phyloP scores from a whole-genome alignment of 2,329 filamentous ascomycete genomes.

The Talaromyces sp. region DNA sequence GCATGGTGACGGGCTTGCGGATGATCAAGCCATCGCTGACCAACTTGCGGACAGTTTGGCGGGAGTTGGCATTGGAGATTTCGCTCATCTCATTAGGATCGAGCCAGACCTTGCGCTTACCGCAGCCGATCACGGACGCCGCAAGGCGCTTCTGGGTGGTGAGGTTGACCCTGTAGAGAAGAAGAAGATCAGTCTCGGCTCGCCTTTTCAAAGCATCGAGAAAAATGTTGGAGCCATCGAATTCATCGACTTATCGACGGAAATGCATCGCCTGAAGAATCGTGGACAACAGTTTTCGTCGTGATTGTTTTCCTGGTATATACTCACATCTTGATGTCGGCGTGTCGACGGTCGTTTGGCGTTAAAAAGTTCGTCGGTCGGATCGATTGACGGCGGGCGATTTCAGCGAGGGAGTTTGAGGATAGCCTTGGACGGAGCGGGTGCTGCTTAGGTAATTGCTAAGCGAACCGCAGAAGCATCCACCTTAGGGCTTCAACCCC shows the following conservation, averaged over 20 bases:
- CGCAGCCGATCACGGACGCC: slow-evolving; percentile 96
- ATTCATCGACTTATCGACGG: slow-evolving; percentile 16
- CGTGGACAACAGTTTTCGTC: slow-evolving; percentile 21
- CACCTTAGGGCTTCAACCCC: slow-evolving; percentile 39
- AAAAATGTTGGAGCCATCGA: slow-evolving; percentile 5
- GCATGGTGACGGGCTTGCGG: slow-evolving; percentile 99
- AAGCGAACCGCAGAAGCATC: slow-evolving; percentile 31
- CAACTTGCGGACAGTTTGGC: slow-evolving; percentile 99
- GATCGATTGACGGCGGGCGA: slow-evolving; percentile 37
- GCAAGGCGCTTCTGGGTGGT: slow-evolving; percentile 99
- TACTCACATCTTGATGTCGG: slow-evolving; percentile 48
- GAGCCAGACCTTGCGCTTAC: slow-evolving; percentile 99
- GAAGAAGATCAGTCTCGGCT: slow-evolving; percentile 11
- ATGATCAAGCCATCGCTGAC: slow-evolving; percentile 99
- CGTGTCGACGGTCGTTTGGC: slow-evolving; percentile 46
- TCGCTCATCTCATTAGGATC: slow-evolving; percentile 99
- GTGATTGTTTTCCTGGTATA: slow-evolving; percentile 22
- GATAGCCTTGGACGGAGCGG: slow-evolving; percentile 20
- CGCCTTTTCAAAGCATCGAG: neutral
- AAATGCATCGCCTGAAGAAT: slow-evolving; percentile 22
- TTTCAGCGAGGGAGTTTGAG: slow-evolving; percentile 42
- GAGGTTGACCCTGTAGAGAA: slow-evolving; percentile 84
- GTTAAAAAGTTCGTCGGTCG: slow-evolving; percentile 41
- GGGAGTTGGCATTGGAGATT: slow-evolving; percentile 99
- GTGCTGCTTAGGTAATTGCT: slow-evolving; percentile 42